Conservation (phyloP, 805 yeast species). For the Starmera dryadoides region DNA sequence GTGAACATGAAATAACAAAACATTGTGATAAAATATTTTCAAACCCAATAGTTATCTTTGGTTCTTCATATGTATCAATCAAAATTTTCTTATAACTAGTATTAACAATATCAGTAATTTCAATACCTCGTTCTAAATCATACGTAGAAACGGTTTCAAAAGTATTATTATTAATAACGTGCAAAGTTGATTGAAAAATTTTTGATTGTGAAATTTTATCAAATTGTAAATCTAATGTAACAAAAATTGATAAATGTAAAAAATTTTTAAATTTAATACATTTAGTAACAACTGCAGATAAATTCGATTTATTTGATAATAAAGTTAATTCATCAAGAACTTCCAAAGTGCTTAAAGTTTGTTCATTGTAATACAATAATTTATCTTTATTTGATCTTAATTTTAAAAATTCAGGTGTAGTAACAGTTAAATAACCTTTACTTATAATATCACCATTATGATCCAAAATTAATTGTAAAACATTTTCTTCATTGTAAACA, state of each 20-base stretch:
- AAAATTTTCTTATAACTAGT: slow-evolving; percentile 12
- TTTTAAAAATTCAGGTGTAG: slow-evolving; percentile 6
- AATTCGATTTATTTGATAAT: slow-evolving; percentile 4
- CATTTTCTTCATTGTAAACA: slow-evolving; percentile 14
- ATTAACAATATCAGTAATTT: slow-evolving; percentile 18
- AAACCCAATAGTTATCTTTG: slow-evolving; percentile 22
- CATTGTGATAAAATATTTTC: slow-evolving; percentile 27
- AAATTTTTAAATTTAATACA: slow-evolving; percentile 15
- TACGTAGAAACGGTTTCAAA: slow-evolving; percentile 12
- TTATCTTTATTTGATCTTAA: not conserved
- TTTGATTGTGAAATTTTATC: slow-evolving; percentile 3
- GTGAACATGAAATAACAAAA: slow-evolving; percentile 26
- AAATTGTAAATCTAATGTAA: slow-evolving; percentile 9
- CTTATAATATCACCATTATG: slow-evolving; percentile 1
- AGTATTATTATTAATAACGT: slow-evolving; percentile 20
- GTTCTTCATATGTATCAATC: slow-evolving; percentile 18
- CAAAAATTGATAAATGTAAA: slow-evolving; percentile 13
- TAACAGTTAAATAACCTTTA: slow-evolving; percentile 14
- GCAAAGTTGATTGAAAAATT: slow-evolving; percentile 11
- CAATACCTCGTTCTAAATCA: slow-evolving; percentile 14
- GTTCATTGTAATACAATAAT: not conserved
- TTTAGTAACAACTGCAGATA: slow-evolving; percentile 11
- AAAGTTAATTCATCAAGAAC: not conserved
- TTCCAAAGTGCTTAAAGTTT: not conserved
- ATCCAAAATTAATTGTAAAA: slow-evolving; percentile 3